A percentile compares a stretch with the other conserved stretches of the same genome.
Conservation (phyloP, 2,329 filamentous ascomycete species). For the Aspergillus quadricinctus region DNA sequence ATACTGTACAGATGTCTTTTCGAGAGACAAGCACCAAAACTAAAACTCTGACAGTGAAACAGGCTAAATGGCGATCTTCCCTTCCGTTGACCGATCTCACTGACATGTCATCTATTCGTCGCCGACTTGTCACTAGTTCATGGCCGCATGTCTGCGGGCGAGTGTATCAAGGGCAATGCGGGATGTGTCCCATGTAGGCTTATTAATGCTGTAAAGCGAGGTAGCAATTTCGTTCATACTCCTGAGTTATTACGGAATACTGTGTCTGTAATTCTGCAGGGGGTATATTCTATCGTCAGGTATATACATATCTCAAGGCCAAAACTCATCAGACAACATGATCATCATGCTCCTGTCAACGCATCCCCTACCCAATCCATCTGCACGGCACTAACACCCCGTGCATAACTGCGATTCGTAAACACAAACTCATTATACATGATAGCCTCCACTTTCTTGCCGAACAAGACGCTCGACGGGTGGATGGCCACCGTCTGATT, state of each 20-base stretch:
- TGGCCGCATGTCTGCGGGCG: not conserved
- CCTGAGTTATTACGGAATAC: not conserved
- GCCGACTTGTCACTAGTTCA: not conserved
- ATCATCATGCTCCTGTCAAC: constrained; percentile 20
- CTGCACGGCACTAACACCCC: constrained; percentile 59
- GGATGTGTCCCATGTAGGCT: no score
- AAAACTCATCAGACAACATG: not conserved
- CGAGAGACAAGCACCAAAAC: not conserved
- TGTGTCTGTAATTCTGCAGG: not conserved
- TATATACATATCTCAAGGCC: not conserved
- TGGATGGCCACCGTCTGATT: constrained; percentile 62
- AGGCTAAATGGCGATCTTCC: not conserved
- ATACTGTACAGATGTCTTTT: not conserved
- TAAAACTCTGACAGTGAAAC: no score
- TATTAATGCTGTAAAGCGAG: not conserved
- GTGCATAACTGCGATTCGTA: constrained; percentile 60
- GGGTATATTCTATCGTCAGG: not conserved
- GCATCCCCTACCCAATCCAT: constrained; percentile 59
- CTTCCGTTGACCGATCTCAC: not conserved
- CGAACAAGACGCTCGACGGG: constrained; percentile 57
- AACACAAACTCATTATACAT: constrained; percentile 64
- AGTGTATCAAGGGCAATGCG: not conserved
- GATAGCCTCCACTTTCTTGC: constrained; percentile 58
- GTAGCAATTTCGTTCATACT: not conserved
- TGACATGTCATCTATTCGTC: not conserved